Percentiles rank a stretch among this genome's conserved stretches.
These are phyloP conservation scores for Hemileccinum rubropunctum DNA, from an alignment of 768 basidiomycete species.

Conservation along the genomic window DNA sequence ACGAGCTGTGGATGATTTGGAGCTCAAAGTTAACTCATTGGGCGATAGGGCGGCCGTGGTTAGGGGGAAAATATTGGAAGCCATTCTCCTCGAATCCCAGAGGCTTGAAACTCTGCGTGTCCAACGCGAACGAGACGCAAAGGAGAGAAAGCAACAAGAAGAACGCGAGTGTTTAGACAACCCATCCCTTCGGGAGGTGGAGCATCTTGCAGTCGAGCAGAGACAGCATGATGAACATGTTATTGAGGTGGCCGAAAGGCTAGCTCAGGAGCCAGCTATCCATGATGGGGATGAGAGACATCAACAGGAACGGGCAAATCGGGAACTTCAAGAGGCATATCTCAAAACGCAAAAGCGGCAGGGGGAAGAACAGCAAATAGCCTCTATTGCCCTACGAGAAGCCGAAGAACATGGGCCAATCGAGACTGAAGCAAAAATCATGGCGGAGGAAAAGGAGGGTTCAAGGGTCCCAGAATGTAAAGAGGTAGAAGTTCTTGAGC, in stretches of 20 bases:
- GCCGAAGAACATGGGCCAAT: neutral
- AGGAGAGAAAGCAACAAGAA: constrained; percentile 18
- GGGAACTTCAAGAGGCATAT: constrained; percentile 1
- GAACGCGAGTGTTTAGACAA: constrained; percentile 30
- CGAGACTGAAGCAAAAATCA: constrained; percentile 5
- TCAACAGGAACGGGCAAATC: constrained; percentile 11
- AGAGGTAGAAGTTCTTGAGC: constrained; percentile 1
- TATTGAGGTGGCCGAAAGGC: neutral
- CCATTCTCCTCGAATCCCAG: constrained; percentile 40
- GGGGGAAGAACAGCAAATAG: constrained; percentile 1
- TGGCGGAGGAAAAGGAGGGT: neutral
- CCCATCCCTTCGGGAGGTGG: constrained; percentile 34
- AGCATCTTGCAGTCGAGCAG: constrained; percentile 26
- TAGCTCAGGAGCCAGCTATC: constrained; percentile 14
- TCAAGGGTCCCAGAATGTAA: neutral
- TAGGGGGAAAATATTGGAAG: constrained; percentile 38
- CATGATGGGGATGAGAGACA: constrained; percentile 29
- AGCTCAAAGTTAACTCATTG: constrained; percentile 49
- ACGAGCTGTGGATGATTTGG: constrained; percentile 49
- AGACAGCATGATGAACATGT: constrained; percentile 30
- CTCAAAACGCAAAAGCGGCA: neutral
- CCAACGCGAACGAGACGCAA: constrained; percentile 26
- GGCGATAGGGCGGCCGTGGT: constrained; percentile 34
- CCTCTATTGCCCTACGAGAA: neutral
- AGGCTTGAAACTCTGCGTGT: constrained; percentile 39